Conservation (phyloP, 1,139 yeast species). For the Torulaspora pretoriensis region DNA sequence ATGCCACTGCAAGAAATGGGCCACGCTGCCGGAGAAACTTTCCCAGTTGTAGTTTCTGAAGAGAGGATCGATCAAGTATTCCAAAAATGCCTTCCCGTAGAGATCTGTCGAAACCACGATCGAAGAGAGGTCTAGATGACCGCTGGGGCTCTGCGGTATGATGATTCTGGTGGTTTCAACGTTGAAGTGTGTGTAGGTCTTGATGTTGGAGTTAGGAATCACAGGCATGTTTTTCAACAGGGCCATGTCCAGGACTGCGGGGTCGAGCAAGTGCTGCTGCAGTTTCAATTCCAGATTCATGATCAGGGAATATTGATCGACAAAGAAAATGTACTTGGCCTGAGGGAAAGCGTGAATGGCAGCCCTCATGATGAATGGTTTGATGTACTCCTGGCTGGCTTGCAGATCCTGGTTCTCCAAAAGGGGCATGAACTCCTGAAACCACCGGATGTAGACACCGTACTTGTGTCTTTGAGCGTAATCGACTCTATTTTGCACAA, state of each 20-base stretch:
- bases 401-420: constrained; percentile 41
- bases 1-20: constrained; percentile 92
- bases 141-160: constrained; percentile 56
- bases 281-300: constrained; percentile 61
- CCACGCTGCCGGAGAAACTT: constrained; percentile 61
- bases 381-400: constrained; percentile 26
- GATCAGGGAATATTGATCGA: constrained; percentile 70
- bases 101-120: constrained; percentile 64
- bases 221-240: constrained; percentile 66
- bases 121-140: constrained; percentile 60
- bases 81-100: constrained; percentile 62
- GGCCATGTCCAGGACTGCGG: constrained; percentile 52
- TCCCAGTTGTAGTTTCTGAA: constrained; percentile 63
- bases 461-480: constrained; percentile 72
- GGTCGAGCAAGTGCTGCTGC: constrained; percentile 52
- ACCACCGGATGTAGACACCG: constrained; percentile 78
- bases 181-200: constrained; percentile 59
- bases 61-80: constrained; percentile 69
- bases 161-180: constrained; percentile 54
- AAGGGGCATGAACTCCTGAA: constrained; percentile 69
- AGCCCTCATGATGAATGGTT: constrained; percentile 49
- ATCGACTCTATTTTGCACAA: constrained; percentile 76
- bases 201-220: constrained; percentile 61
- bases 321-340: constrained; percentile 79
- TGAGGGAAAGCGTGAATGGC: constrained; percentile 86